Evolutionary conservation across 1,284 basidiomycete species (phyloP).

Genomic region (Fomitopsis schrenkii): DNA sequence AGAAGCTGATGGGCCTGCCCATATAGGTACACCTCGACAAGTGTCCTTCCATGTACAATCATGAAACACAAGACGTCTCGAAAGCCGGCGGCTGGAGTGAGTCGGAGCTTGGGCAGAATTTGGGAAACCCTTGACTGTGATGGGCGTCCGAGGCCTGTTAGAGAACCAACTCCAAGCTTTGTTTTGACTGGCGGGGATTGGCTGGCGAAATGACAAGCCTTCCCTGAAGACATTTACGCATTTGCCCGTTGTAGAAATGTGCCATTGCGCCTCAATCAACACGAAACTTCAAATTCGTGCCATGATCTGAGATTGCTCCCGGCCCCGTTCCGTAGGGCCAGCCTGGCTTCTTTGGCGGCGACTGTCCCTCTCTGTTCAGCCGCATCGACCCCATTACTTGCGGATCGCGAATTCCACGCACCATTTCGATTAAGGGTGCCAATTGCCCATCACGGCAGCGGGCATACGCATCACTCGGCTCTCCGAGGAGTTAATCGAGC

Average conservation of each 20-base stretch:
- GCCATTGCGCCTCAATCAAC: background rate
- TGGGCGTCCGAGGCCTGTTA: conserved; percentile 1
- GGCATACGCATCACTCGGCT: background rate
- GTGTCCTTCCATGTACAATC: background rate
- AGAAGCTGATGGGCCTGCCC: conserved; percentile 6
- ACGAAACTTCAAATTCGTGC: background rate
- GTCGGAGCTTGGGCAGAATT: background rate
- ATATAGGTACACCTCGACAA: conserved; percentile 16
- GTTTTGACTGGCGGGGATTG: conserved; percentile 1
- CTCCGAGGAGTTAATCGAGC: conserved; percentile 1
- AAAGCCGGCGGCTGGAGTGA: conserved; percentile 3
- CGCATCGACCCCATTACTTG: conserved; percentile 1
- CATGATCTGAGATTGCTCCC: background rate
- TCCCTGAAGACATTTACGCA: conserved; percentile 3
- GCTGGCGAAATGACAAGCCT: conserved; percentile 1
- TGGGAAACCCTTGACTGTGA: background rate
- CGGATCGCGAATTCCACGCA: conserved; percentile 1
- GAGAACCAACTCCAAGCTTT: conserved; percentile 1
- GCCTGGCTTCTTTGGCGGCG: background rate
- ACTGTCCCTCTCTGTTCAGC: background rate
- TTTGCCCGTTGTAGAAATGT: background rate
- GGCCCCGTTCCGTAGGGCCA: background rate
- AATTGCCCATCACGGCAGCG: background rate
- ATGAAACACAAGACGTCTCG: background rate
- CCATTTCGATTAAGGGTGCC: background rate